Base-by-base conservation (phyloP, 2,329 filamentous ascomycete genomes). In the Byssothecium circinans region DNA sequence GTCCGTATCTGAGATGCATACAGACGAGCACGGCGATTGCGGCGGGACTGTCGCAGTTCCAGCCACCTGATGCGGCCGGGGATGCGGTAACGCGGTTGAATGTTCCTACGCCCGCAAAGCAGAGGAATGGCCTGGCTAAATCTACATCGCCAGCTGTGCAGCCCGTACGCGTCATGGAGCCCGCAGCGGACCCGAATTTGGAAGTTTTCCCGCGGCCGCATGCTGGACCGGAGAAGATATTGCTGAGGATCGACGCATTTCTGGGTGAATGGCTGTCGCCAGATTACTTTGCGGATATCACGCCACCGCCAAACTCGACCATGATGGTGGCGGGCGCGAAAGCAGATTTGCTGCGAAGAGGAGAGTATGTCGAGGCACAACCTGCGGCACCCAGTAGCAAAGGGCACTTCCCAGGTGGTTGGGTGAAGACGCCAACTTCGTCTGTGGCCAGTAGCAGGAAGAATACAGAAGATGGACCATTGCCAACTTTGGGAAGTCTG, bases 191-290 rank as follows among this genome's bases (percentile, higher is more conserved):
- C 45, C 62, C 72, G 22, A 68, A 66, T 15, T 64, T 70, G 32
- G 65, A 71, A 17, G 61, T 65, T 8, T 53, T 58, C 22, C 50
- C 68, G 17, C 71, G 68, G 41, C 60, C 56, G 17, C 63, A 63
- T 11, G 62, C 65, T 27, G 68, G 67, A 5, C 69, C 70, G 22
- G 61, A 70, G 20, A 65, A 64, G 52, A 64, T 67, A 11, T 44
- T 67, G 8, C 74, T 99, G 39, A 87, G 94, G 1, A 80, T 99
- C 5, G 94, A 99, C 71, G 87, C 91, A 0, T 96, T 95, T 65
- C 79, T 99, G 0, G 92, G 94, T 40, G 94, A 99, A 77, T 99
- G 94, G 94, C 79, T 97, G 23, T 89, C 88, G 2, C 89, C 91
- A 1, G 87, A 91, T 64, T 99, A 99, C 70, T 99, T 92, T 63